Percentiles rank a stretch among this genome's conserved stretches.
These are phyloP conservation scores for Gaeumannomyces tritici DNA, from an alignment of 2,329 filamentous ascomycete species.

Conservation along the genomic window DNA sequence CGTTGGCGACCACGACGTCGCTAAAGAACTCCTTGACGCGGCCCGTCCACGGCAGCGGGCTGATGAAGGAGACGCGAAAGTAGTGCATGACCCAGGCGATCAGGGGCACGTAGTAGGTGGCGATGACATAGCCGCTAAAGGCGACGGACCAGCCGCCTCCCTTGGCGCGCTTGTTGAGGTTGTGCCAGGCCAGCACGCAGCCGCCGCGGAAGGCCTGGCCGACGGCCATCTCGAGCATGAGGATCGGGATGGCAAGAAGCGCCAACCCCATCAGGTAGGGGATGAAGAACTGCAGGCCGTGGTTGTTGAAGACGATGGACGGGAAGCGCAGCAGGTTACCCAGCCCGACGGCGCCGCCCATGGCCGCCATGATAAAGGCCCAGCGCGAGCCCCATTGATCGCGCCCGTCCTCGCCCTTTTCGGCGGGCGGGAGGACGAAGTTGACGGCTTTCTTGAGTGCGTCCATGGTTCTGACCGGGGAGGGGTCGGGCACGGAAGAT, in stretches of 20 bases:
- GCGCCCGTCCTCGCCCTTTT: neutral
- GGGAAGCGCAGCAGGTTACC: neutral
- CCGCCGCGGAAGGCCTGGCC: neutral
- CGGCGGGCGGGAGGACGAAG: neutral
- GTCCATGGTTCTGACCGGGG: too few relatives aligned
- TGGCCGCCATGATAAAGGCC: neutral
- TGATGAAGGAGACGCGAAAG: neutral
- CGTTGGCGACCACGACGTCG: neutral
- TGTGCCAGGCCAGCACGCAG: neutral
- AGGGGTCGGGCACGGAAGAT: too few relatives aligned
- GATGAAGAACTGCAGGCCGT: neutral
- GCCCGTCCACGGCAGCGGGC: neutral
- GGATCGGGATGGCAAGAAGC: neutral
- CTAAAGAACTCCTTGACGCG: neutral
- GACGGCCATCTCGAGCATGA: neutral
- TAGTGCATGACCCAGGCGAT: neutral
- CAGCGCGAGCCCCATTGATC: neutral
- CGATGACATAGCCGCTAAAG: neutral
- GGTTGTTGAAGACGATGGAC: neutral
- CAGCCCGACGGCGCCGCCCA: constrained; percentile 1
- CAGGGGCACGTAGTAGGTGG: neutral
- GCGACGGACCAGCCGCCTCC: neutral
- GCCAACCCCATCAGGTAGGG: neutral
- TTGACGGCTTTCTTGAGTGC: too few relatives aligned
- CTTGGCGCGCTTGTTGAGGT: constrained; percentile 1